Evolutionary conservation across 2,329 filamentous ascomycete species (phyloP).

Genomic region (Pyrenophora graminea): DNA sequence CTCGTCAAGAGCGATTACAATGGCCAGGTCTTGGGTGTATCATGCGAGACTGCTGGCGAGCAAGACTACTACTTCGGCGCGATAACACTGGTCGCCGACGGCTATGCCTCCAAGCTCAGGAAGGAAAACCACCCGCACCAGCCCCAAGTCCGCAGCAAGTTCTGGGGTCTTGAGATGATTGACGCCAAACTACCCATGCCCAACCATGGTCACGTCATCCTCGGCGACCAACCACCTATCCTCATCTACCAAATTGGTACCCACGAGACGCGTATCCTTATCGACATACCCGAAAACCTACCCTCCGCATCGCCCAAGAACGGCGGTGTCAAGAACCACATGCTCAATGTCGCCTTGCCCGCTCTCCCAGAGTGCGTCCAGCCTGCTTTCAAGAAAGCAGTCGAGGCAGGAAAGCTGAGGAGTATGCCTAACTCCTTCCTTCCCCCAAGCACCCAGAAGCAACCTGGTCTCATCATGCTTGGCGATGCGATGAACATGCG

Average conservation of each 20-base stretch:
- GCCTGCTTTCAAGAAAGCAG: constrained; percentile 73
- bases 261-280: constrained; percentile 86
- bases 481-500: constrained; percentile 99
- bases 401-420: constrained; percentile 76
- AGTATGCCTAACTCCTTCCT: constrained; percentile 97
- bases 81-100: constrained; percentile 87
- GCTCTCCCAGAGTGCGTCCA: constrained; percentile 72
- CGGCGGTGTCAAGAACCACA: constrained; percentile 84
- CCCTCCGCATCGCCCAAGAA: constrained; percentile 72
- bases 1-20: constrained; percentile 72
- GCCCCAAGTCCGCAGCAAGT: constrained; percentile 79
- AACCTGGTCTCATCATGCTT: constrained; percentile 75
- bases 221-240: constrained; percentile 76
- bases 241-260: constrained; percentile 97
- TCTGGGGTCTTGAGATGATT: constrained; percentile 91
- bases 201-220: constrained; percentile 83
- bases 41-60: constrained; percentile 68
- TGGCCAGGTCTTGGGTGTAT: constrained; percentile 79
- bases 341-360: constrained; percentile 78
- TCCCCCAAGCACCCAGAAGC: constrained; percentile 73
- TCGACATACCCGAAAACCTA: constrained; percentile 81
- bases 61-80: constrained; percentile 81
- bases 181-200: constrained; percentile 78
- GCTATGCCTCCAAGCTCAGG: constrained; percentile 89
- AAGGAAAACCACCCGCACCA: constrained; percentile 71